A percentile compares a stretch with the other conserved stretches of the same genome.
Evolutionary conservation across 2,329 filamentous ascomycete genomes (phyloP).

Genomic region (Aplosporella prunicola): DNA sequence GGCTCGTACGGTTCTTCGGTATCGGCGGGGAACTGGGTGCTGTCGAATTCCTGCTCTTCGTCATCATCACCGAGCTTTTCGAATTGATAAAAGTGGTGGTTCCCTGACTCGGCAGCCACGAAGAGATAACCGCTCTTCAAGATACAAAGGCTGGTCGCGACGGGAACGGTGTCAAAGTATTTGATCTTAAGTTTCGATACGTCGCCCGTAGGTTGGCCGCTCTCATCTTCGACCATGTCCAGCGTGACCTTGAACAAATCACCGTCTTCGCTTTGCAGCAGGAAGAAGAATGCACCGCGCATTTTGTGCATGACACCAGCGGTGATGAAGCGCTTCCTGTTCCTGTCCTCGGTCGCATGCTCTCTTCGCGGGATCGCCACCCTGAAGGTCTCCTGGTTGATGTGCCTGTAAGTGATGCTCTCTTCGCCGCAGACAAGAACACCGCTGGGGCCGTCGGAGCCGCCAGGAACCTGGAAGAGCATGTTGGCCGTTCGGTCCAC

Average conservation of each 20-base stretch:
- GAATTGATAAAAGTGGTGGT: constrained; percentile 93
- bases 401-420: constrained; percentile 93
- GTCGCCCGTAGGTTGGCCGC: constrained; percentile 68
- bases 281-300: constrained; percentile 82
- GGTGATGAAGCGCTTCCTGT: constrained; percentile 77
- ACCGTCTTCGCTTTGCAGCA: constrained; percentile 94
- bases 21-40: constrained; percentile 73
- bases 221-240: constrained; percentile 75
- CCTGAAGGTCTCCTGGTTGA: constrained; percentile 81
- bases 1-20: constrained; percentile 62
- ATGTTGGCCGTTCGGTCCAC: constrained; percentile 84
- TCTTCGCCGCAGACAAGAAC: constrained; percentile 92
- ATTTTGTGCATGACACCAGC: constrained; percentile 96
- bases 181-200: constrained; percentile 83
- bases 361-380: constrained; percentile 80
- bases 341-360: constrained; percentile 84
- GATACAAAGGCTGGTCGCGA: constrained; percentile 81
- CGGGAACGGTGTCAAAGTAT: constrained; percentile 93
- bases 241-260: constrained; percentile 95
- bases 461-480: constrained; percentile 91
- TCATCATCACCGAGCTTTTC: constrained; percentile 95
- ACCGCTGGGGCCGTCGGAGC: constrained; percentile 85
- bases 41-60: constrained; percentile 76
- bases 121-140: constrained; percentile 94
- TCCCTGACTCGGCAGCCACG: constrained; percentile 82